Percentiles rank a stretch among this genome's conserved stretches.
Conservation (phyloP, 2,329 filamentous ascomycete genomes). For the Sordariomycetes sp. region DNA sequence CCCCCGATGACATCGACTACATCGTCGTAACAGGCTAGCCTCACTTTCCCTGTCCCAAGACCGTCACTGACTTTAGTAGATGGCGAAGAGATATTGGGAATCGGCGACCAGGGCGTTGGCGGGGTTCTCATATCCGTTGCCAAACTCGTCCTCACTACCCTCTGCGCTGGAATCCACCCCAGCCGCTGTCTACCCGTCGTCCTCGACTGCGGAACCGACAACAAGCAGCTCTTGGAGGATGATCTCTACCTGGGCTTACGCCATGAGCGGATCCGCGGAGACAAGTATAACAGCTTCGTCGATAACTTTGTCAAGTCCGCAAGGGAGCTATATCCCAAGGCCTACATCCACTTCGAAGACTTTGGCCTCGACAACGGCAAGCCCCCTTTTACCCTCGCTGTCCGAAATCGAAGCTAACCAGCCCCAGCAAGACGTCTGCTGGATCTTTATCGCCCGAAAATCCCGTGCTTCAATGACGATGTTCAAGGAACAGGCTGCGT, state of each 20-base stretch:
- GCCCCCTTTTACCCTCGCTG: slow-evolving; percentile 4
- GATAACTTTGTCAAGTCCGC: slow-evolving; percentile 63
- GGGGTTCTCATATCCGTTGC: slow-evolving; percentile 78
- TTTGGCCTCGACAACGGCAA: slow-evolving; percentile 67
- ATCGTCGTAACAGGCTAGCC: slow-evolving; percentile 74
- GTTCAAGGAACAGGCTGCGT: slow-evolving; percentile 86
- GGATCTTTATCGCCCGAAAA: slow-evolving; percentile 62
- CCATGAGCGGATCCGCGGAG: slow-evolving; percentile 56
- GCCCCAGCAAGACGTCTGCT: slow-evolving; percentile 59
- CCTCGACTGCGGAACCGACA: slow-evolving; percentile 80
- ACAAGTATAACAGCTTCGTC: slow-evolving; percentile 69
- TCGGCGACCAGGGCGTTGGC: slow-evolving; percentile 82
- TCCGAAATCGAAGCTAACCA: not conserved
- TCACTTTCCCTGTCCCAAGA: no score
- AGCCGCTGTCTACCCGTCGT: slow-evolving; percentile 71
- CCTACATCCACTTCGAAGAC: slow-evolving; percentile 86
- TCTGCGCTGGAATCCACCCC: slow-evolving; percentile 82
- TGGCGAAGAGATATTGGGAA: slow-evolving; percentile 69
- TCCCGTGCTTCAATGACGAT: slow-evolving; percentile 86
- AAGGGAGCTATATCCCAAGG: slow-evolving; percentile 62
- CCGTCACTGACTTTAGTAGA: slow-evolving; percentile 23
- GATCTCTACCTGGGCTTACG: slow-evolving; percentile 71
- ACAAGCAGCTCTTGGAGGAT: slow-evolving; percentile 63
- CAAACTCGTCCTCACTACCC: slow-evolving; percentile 72
- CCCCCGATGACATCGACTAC: slow-evolving; percentile 69